Evolutionary conservation across 257 asterid genomes (phyloP).

Genomic region (Petunia secreta): DNA sequence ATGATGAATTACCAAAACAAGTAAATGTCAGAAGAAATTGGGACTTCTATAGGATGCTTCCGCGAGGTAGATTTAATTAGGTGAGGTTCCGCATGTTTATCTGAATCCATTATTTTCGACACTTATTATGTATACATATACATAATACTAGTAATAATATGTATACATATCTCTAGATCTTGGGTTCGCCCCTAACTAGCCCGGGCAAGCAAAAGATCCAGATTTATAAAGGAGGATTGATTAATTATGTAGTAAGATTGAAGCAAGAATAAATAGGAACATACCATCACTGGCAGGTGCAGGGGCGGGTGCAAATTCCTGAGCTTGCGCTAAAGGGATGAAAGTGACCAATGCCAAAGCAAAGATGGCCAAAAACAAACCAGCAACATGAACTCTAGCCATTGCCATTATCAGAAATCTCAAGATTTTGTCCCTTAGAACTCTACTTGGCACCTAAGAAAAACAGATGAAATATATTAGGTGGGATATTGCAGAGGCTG

Average conservation of each 20-base stretch:
- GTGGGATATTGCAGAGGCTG: neutral
- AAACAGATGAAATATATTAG: neutral
- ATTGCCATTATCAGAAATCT: conserved; percentile 9
- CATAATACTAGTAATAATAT: no score
- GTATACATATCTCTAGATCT: no score
- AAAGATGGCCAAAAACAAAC: conserved; percentile 8
- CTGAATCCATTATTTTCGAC: no score
- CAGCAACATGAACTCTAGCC: conserved; percentile 6
- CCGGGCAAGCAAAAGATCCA: no score
- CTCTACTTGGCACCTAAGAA: neutral
- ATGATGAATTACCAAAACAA: no score
- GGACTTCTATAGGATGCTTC: no score
- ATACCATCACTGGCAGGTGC: conserved; percentile 37
- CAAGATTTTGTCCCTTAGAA: neutral
- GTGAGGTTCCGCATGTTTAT: no score
- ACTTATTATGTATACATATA: no score
- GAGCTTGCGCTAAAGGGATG: conserved; percentile 26
- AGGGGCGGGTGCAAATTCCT: conserved; percentile 34
- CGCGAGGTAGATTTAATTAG: no score
- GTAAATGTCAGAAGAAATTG: no score
- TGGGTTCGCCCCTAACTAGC: no score
- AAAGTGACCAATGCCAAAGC: conserved; percentile 17
- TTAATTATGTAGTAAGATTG: neutral
- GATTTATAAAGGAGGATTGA: no score
- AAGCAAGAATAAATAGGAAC: neutral